Evolutionary conservation across 176 grass and related monocot genomes (phyloP).

Genomic region (Oryza longistaminata): DNA sequence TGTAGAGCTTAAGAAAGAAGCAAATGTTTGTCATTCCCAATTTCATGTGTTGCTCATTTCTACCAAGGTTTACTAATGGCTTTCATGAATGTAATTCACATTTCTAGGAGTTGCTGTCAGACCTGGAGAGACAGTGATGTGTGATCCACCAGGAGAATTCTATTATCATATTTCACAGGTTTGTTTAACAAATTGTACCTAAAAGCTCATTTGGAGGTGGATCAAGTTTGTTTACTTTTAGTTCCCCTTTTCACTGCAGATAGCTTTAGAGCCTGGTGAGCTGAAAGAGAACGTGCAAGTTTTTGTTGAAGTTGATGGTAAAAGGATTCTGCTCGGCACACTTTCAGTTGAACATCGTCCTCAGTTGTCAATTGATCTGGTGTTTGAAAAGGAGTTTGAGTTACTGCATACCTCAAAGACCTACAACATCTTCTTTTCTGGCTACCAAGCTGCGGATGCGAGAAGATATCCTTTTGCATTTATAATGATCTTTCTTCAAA

Average conservation of each 20-base stretch:
- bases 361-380: constrained; percentile 59
- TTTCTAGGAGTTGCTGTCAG: constrained; percentile 34
- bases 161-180: constrained; percentile 37
- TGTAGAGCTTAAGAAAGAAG: neutral
- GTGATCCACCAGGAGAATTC: constrained; percentile 38
- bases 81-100: neutral
- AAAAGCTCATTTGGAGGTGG: neutral
- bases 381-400: constrained; percentile 82
- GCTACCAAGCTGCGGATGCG: constrained; percentile 38
- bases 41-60: neutral
- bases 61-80: neutral
- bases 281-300: constrained; percentile 47
- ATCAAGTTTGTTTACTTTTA: constrained; percentile 25
- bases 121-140: constrained; percentile 37
- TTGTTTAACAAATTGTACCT: neutral
- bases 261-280: constrained; percentile 45
- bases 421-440: constrained; percentile 46
- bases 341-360: constrained; percentile 48
- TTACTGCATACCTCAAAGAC: constrained; percentile 67
- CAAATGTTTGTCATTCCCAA: neutral
- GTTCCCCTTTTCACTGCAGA: constrained; percentile 18
- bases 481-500: constrained; percentile 1
- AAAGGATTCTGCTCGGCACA: constrained; percentile 54
- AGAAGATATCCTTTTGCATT: constrained; percentile 47
- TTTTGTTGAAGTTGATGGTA: constrained; percentile 53